These are phyloP conservation scores for Ophioceras dolichostomum DNA, from an alignment of 2,329 filamentous ascomycete species.

Conservation along the genomic window DNA sequence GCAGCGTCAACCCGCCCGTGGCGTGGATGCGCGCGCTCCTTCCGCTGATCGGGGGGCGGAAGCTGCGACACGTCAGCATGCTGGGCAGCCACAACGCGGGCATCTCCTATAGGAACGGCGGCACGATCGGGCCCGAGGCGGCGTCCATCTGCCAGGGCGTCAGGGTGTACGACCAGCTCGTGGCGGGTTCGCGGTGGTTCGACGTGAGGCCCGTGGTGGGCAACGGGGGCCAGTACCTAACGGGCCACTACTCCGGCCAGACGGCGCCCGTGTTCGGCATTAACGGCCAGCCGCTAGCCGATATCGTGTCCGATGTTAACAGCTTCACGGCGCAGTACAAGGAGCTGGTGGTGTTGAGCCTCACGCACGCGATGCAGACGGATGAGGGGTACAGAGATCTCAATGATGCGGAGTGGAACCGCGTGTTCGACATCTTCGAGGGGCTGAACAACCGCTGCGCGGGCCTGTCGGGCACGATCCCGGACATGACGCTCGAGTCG, in stretches of 20 bases:
- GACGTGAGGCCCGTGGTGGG: slow-evolving; percentile 19
- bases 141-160: slow-evolving; percentile 26
- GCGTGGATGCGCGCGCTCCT: slow-evolving; percentile 9
- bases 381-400: slow-evolving; percentile 17
- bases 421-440: slow-evolving; percentile 28
- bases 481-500: slow-evolving; percentile 10
- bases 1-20: slow-evolving; percentile 3
- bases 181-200: slow-evolving; percentile 25
- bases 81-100: slow-evolving; percentile 29
- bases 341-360: slow-evolving; percentile 30
- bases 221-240: slow-evolving; percentile 21
- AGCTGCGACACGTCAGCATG: slow-evolving; percentile 26
- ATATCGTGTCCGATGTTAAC: slow-evolving; percentile 30
- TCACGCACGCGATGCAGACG: slow-evolving; percentile 20
- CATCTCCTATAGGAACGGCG: slow-evolving; percentile 19
- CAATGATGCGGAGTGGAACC: slow-evolving; percentile 26
- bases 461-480: slow-evolving; percentile 8
- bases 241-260: slow-evolving; percentile 12
- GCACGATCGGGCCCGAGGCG: slow-evolving; percentile 15
- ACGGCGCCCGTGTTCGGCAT: slow-evolving; percentile 24
- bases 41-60: slow-evolving; percentile 13
- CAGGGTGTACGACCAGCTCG: slow-evolving; percentile 23
- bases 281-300: slow-evolving; percentile 28
- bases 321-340: slow-evolving; percentile 28
- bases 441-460: slow-evolving; percentile 26